Percentiles rank a stretch among this genome's conserved stretches.
Conservation (phyloP, 2,329 filamentous ascomycete genomes). For the Tolypocladium amazonense region DNA sequence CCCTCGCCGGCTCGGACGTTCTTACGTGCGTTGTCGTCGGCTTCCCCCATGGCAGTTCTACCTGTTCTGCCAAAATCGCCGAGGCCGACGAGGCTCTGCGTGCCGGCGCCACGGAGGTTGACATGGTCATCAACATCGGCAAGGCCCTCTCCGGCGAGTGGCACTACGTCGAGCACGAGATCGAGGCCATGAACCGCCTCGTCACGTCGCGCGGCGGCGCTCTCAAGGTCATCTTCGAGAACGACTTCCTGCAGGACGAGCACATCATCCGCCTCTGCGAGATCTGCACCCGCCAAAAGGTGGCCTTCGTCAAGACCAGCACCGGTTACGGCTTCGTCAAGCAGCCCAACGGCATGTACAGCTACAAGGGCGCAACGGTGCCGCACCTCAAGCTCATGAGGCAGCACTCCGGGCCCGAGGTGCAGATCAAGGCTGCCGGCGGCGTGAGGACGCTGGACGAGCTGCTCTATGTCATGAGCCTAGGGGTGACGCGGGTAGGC, state of each 20-base stretch:
- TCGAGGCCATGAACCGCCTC: constrained; percentile 35
- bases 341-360: constrained; percentile 36
- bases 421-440: constrained; percentile 48
- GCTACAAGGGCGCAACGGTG: constrained; percentile 42
- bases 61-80: constrained; percentile 39
- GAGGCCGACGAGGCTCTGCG: constrained; percentile 38
- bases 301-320: constrained; percentile 51
- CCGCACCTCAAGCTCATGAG: constrained; percentile 44
- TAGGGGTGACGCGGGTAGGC: constrained; percentile 45
- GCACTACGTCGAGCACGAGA: constrained; percentile 43
- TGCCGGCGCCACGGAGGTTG: constrained; percentile 42
- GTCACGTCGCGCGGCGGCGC: constrained; percentile 29
- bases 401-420: constrained; percentile 24
- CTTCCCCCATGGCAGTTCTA: constrained; percentile 50
- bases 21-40: constrained; percentile 47
- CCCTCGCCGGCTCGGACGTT: constrained; percentile 37
- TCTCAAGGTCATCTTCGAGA: constrained; percentile 54
- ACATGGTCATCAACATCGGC: constrained; percentile 52
- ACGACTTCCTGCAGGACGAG: constrained; percentile 39
- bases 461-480: constrained; percentile 38
- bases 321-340: constrained; percentile 53
- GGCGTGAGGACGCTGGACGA: constrained; percentile 47
- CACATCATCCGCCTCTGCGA: constrained; percentile 42
- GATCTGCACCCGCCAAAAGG: constrained; percentile 38
- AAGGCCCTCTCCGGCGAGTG: constrained; percentile 46